A percentile compares a stretch with the other conserved stretches of the same genome.
These are phyloP conservation scores for Boletales sp. DNA, from an alignment of 768 basidiomycete species.

Conservation along the genomic window DNA sequence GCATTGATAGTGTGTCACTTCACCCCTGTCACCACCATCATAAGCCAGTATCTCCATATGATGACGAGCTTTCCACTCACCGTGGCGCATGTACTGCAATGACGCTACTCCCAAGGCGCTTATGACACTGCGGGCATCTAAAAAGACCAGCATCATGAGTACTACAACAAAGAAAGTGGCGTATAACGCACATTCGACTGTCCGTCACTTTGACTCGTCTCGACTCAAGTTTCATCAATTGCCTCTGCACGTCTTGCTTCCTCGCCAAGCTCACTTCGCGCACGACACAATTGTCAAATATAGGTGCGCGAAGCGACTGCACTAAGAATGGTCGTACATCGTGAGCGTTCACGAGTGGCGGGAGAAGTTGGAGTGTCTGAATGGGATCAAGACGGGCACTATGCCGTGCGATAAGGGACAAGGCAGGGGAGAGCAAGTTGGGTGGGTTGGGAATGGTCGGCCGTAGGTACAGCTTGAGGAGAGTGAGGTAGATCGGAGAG, in stretches of 20 bases:
- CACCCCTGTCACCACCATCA: conserved; percentile 55
- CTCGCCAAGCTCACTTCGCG: conserved; percentile 70
- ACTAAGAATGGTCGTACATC: conserved; percentile 78
- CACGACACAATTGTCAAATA: conserved; percentile 67
- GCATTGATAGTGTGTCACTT: conserved; percentile 96
- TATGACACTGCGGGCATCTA: conserved; percentile 95
- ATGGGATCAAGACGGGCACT: conserved; percentile 77
- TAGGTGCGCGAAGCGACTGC: conserved; percentile 60
- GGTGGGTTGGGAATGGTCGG: conserved; percentile 51
- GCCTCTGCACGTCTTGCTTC: conserved; percentile 70
- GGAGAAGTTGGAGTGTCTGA: conserved; percentile 81
- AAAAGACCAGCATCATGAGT: background rate
- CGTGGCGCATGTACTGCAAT: conserved; percentile 90
- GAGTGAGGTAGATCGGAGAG: conserved; percentile 69
- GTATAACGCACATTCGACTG: conserved; percentile 75
- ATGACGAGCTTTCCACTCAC: conserved; percentile 38
- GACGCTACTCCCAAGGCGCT: conserved; percentile 87
- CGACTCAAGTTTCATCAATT: conserved; percentile 71
- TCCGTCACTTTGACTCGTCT: conserved; percentile 88
- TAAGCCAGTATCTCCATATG: background rate
- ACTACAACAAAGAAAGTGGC: background rate
- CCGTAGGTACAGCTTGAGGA: conserved; percentile 85
- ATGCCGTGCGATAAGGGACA: conserved; percentile 85
- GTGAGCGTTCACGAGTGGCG: conserved; percentile 82
- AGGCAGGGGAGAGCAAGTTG: conserved; percentile 73